Percentiles rank a stretch among this genome's conserved stretches.
Conservation (phyloP, 139 green algal genomes). For the Nannochloris sp. region DNA sequence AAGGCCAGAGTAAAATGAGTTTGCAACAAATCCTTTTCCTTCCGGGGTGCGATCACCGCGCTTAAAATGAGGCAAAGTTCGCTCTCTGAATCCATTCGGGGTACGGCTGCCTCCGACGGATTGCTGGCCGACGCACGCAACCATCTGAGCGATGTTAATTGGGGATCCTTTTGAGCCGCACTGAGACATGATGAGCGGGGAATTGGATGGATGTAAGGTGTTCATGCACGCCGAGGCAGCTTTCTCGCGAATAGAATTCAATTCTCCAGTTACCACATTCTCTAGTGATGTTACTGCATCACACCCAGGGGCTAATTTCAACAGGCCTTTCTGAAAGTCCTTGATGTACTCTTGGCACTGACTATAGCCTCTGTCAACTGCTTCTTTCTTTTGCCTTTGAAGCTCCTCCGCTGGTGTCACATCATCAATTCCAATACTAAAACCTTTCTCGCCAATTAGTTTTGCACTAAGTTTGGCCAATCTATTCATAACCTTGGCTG, state of each 20-base stretch:
- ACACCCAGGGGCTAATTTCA: slow-evolving; percentile 79
- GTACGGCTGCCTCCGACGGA: slow-evolving; percentile 77
- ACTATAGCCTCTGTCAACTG: slow-evolving; percentile 58
- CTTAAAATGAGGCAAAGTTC: slow-evolving; percentile 89
- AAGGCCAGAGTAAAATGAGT: slow-evolving; percentile 90
- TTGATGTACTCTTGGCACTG: slow-evolving; percentile 63
- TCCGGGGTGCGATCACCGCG: slow-evolving; percentile 39
- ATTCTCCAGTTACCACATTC: slow-evolving; percentile 63
- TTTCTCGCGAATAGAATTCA: slow-evolving; percentile 85
- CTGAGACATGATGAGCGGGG: slow-evolving; percentile 92
- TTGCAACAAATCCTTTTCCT: slow-evolving; percentile 93
- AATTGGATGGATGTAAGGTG: slow-evolving; percentile 80
- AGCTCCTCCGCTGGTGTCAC: slow-evolving; percentile 70
- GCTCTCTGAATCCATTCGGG: slow-evolving; percentile 86
- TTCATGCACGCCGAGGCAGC: slow-evolving; percentile 76
- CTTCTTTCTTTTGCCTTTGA: slow-evolving; percentile 28
- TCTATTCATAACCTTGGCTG: slow-evolving; percentile 70
- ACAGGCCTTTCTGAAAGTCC: slow-evolving; percentile 48
- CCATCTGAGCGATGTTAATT: slow-evolving; percentile 94
- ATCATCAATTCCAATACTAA: slow-evolving; percentile 96
- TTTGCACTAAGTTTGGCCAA: slow-evolving; percentile 86
- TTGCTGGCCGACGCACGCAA: slow-evolving; percentile 97
- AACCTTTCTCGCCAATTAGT: slow-evolving; percentile 85
- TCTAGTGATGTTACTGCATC: slow-evolving; percentile 84
- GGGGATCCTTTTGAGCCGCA: slow-evolving; percentile 89